Base-by-base conservation (phyloP, 306 rosid genomes). In the Urtica urens region DNA sequence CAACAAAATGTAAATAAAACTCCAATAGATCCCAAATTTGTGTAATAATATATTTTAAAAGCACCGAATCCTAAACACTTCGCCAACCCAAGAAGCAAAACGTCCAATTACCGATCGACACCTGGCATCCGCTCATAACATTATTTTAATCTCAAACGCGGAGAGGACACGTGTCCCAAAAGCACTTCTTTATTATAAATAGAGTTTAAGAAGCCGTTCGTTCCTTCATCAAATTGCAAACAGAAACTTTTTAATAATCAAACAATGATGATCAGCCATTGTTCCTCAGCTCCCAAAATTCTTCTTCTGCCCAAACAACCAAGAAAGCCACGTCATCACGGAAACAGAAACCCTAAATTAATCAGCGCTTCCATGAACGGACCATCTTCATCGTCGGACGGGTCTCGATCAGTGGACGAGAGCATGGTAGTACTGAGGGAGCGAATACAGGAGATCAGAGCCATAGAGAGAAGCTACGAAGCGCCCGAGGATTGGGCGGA, bases 341-440 rank as follows among this genome's bases (percentile, higher is more conserved):
- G 26, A 19, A 43, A 18, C 24, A 43, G 23, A 26, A 20, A 18
- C 9, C 22, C 48, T 7, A 15, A n/a, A n/a, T n/a, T n/a, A n/a
- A n/a, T n/a, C n/a, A n/a, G n/a, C n/a, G n/a, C n/a, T n/a, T n/a
- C n/a, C n/a, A n/a, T 17, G 42, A n/a, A n/a, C n/a, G n/a, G n/a
- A n/a, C 16, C 43, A 38, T 38, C 17, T 23, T 14, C 25, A 41
- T 0, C 41, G 10, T 28, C 26, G 14, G 48, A 19, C 0, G 10
- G 60, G 11, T 50, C 68, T 22, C 25, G 62, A 22, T 28, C 12
- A 1, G 65, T 60, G 1, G 75, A 69, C 17, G 62, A 69, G 53
- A 63, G 59, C 57, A 69, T 69, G 75, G 52, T 62, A 30, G 43
- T 62, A 8, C 26, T 69, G 52, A 53, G 75, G 49, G 57, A 58